Base-by-base conservation (phyloP, 805 yeast genomes). In the Pichia membranifaciens region DNA sequence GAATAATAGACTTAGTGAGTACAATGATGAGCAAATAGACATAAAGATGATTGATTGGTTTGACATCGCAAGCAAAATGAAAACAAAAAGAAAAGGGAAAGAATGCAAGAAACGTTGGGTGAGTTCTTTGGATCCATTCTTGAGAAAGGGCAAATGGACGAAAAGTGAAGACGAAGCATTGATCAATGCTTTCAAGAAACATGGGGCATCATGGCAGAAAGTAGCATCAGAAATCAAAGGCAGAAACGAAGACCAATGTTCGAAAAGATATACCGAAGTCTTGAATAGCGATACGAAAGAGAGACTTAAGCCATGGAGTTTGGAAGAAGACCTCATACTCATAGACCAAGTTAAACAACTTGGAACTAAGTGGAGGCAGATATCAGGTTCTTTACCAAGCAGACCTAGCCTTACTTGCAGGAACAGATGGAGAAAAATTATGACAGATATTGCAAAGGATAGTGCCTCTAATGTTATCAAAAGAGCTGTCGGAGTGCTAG, bases 211-310 rank as follows among this genome's bases (percentile, higher is more conserved):
- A 28, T 90, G 97, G 97, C 86, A 85, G 52, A 82, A 82, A 56
- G 89, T 90, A 10, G 81, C 96, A 0, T 66, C 73, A 43, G 82
- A 77, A 45, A 84, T 90, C 12, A 77, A 79, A 3, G 95, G 96
- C 5, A 73, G 97, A 60, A 90, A 95, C 0, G 96, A 89, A 58
- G 96, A 89, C 64, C 97, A 90, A 68, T 90, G 98, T 69, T 87
- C 96, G 2, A 90, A 90, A 59, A 70, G 97, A 57, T 90, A 87
- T 61, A 79, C 82, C 15, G 97, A 90, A 58, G 96, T 88, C 2
- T 64, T 90, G 49, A 93, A 87, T 56, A 96, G 97, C 5, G 73
- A 70, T 23, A 84, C 89, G 9, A 79, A 80, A 50, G 88, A 84
- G 54, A 67, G 96, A 47, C 70, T 88, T 39, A 74, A 87, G 55